Base-by-base conservation (phyloP, 1,139 yeast species). In the Zhuliangozyma blackwelliae region DNA sequence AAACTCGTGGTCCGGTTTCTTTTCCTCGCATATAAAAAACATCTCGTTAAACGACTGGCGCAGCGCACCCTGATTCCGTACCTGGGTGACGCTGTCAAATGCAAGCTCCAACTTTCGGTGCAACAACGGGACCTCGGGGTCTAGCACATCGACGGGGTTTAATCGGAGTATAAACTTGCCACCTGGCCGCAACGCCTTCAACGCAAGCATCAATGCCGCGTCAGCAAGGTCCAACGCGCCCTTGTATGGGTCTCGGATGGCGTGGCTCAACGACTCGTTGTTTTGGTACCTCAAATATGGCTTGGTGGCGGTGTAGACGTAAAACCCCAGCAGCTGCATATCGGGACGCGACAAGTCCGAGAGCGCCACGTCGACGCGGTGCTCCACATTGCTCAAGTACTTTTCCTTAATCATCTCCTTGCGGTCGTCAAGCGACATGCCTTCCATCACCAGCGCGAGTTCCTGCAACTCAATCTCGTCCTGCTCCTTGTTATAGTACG, bases 321-420 rank as follows among this genome's bases (percentile, higher is more conserved):
- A 77, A 55, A 72, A 82, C 3, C 89, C 87, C 25, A 68, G 58
- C 34, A 67, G 66, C 55, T 82, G 90, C 39, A 79, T 70, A 56
- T 78, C 74, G 28, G 95, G 90, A 50, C 72, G 87, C 59, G 84
- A 79, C 82, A 92, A 82, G 67, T 92, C 98, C 57, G 97, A 87
- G 31, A 92, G 55, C 28, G 90, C 77, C 34, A 90, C 64, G 59
- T 90, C 65, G 2, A 66, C 61, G 38, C 61, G 52, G 40, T 59
- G 62, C 27, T 57, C 50, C 3, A 41, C 27, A 11, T 36, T 25
- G 10, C 28, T 11, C 27, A 34, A 33, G 20, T 12, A 29, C 28
- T 25, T 16, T 19, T 23, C 16, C 35, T 19, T 10, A 6, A 6
- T 22, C 22, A 21, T 12, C 13, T 21, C 26, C 10, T 8, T 12